Base-by-base conservation (phyloP, 1,284 basidiomycete genomes). In the Marasmius tenuissimus region DNA sequence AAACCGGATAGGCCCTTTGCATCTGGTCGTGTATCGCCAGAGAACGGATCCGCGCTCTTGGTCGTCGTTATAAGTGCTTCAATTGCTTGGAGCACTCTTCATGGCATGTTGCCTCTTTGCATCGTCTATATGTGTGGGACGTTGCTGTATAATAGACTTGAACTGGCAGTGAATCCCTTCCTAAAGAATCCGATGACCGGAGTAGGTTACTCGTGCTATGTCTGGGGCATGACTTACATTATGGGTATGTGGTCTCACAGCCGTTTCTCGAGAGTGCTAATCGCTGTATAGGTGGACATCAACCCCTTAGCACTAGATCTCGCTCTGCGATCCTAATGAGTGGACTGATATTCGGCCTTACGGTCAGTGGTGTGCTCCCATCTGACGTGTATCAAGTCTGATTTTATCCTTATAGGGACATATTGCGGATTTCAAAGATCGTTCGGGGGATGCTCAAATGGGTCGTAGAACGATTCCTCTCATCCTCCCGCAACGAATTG, bases 1-100 rank as follows among this genome's bases (percentile, higher is more conserved):
- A 76, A 78, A 60, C 69, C 72, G 1, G 68, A 73, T 62, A 68
- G 78, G 1, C 78, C 78, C 1, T 66, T 79, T 22, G 75, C 75
- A 0, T 64, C 75, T 2, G 70, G 71, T 10, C 71, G 74, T 3
- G 70, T 80, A n/a, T 69, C 78, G 3, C n/a, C 71, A 8, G 47
- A 42, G 0, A 63, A 65, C 2, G 76, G 76, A 0, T 59, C 37
- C 49, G 63, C 1, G 11, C 57, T 39, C 58, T 80, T 34, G 70
- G 71, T 50, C 71, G 69, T 48, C 22, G 71, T 59, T 61, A 38
- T 70, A 69, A 50, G 58, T 67, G 10, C 71, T 65, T 40, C 64
- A 61, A 4, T 76, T 66, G 62, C 66, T 60, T 57, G 49, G 59
- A 59, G 64, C 67, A n/a, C 72, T 68, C 22, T 65, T 62, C 33